Conservation (phyloP, 192 early-diverging fungal species). For the Backusella psychrophila region DNA sequence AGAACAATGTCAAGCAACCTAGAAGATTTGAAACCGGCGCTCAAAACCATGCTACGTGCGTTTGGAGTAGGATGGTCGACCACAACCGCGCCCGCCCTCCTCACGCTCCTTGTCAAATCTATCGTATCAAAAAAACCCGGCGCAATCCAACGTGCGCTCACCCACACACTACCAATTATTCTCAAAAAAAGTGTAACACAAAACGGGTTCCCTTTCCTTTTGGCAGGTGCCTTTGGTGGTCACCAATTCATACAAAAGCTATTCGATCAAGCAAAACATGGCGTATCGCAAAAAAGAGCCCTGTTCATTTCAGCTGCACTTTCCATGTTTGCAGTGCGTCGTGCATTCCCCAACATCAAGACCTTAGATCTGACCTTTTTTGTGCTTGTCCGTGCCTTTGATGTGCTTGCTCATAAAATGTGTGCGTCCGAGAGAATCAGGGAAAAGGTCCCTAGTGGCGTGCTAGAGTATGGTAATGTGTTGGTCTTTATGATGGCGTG, state of each 20-base stretch:
- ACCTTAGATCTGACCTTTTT: constrained; percentile 58
- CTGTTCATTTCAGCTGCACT: constrained; percentile 38
- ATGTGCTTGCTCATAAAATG: constrained; percentile 46
- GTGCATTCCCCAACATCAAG: constrained; percentile 32
- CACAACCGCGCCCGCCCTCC: constrained; percentile 17
- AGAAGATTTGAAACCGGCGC: constrained; percentile 10
- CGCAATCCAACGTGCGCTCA: not conserved
- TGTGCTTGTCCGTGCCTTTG: constrained; percentile 50
- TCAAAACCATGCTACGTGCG: constrained; percentile 24
- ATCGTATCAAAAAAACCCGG: not conserved
- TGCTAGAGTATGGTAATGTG: constrained; percentile 46
- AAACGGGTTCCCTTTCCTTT: constrained; percentile 33
- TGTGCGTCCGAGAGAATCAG: constrained; percentile 31
- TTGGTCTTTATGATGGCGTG: constrained; percentile 50
- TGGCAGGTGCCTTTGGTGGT: constrained; percentile 29
- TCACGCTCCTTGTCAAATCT: constrained; percentile 20
- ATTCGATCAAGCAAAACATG: constrained; percentile 4
- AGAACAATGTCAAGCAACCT: not conserved
- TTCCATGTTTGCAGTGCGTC: constrained; percentile 40
- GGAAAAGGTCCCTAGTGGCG: constrained; percentile 39
- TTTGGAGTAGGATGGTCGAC: constrained; percentile 32
- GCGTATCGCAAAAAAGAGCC: not conserved
- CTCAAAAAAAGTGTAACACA: constrained; percentile 14
- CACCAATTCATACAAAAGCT: constrained; percentile 14
- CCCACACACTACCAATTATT: not conserved